Base-by-base conservation (phyloP, 208 protist species). In the Spongospora subterranea region DNA sequence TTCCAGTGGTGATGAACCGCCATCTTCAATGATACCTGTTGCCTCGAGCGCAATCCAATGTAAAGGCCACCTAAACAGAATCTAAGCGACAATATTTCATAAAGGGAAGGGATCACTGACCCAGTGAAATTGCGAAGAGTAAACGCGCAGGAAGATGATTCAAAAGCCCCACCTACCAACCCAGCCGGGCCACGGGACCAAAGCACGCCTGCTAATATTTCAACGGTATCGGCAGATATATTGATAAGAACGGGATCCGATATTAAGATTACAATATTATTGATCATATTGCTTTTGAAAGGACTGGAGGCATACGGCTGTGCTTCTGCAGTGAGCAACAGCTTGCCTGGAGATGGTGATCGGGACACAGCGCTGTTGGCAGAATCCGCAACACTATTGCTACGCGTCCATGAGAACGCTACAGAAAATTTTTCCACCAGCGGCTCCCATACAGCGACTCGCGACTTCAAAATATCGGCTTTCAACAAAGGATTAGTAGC, bases 71-170 rank as follows among this genome's bases (percentile, higher is more conserved):
- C 40, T 35, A n/a, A 82, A 82, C 35, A 82, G 17, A 45, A 6
- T 35, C 35, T 82, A n/a, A 82, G 71, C 71, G 6, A 39, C 17
- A 17, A 35, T 20, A 6, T 82, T 29, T 60, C 6, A 24, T 24
- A 60, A 60, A 24, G 24, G 50, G 24, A 43, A 39, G n/a, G 17
- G 11, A 35, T 39, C 35, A 39, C 71, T 20, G n/a, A 82, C 71
- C 71, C 71, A 82, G 17, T 82, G 17, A 82, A 82, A 82, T 82
- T 82, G 6, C 35, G 6, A 20, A 82, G n/a, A 35, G 40, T 82
- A 43, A 82, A 82, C n/a, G 40, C 71, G n/a, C 35, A n/a, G n/a
- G n/a, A n/a, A n/a, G n/a, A n/a, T n/a, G n/a, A n/a, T n/a, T n/a
- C n/a, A n/a, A n/a, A 82, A 82, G 35, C 71, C 11, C 50, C 24